Evolutionary conservation across 495 filamentous ascomycete species (phyloP), one percentile per base, ranked within the genome.

Genomic region (Neurospora sp.): DNA sequence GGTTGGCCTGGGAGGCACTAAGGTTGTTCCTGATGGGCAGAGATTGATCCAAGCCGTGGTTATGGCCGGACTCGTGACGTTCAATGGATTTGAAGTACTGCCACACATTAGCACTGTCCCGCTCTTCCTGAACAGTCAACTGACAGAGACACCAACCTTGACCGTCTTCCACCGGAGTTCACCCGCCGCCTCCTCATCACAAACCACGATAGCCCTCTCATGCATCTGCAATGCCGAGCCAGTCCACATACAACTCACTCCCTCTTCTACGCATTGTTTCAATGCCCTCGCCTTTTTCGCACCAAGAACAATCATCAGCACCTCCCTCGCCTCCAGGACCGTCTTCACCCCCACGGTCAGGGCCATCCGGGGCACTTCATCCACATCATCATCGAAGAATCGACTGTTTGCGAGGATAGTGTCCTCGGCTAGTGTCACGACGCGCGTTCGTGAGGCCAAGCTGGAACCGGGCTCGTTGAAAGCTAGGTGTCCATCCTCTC

Each of bases 401-500:
- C 93, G 86, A 37, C 89, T 91, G 79, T 96, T 96, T 72, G 92
- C 93, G 12, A 94, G 79, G 74, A 96, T 93, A 20, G 93, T 96
- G 80, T 94, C 93, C 77, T 94, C 94, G 8, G 93, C 91, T 42
- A 96, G 83, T 1, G 93, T 95, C 87, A 95, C 95, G 76, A 94
- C 92, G 61, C 93, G 87, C 5, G 93, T 95, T 48, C 92, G 87
- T 35, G 91, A 93, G 74, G 87, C 89, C 70, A 96, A 82, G 71
- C 91, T 93, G 4, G 91, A 93, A 10, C 93, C 93, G 22, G 93
- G 93, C 82, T 96, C 93, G 80, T 96, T 95, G 86, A 96, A 95
- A 45, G 93, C 93, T 72, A 96, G 92, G 80, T 96, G 93, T 9
- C 93, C 93, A 78, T 96, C 93, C 44, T 92, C 91, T 53, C 93